Evolutionary conservation across 2,329 filamentous ascomycete species (phyloP).

Genomic region (Pseudogymnoascus sp.): DNA sequence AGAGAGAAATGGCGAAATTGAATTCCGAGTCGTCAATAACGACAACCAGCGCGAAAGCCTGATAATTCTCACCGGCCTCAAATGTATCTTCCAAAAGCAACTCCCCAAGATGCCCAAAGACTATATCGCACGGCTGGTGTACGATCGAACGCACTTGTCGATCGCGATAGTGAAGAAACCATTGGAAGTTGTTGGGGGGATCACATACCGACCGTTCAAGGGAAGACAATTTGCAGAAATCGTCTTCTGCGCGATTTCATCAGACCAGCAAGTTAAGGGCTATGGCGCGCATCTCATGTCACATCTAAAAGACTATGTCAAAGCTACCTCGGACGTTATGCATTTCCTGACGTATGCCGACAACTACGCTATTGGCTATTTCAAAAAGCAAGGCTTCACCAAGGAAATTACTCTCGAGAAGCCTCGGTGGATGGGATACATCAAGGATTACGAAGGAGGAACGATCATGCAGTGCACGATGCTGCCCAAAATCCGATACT

Average conservation of each 20-base stretch:
- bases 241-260: slow-evolving; percentile 95
- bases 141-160: slow-evolving; percentile 90
- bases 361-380: slow-evolving; percentile 98
- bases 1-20: slow-evolving; percentile 88
- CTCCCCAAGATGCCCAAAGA: slow-evolving; percentile 99
- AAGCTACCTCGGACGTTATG: slow-evolving; percentile 93
- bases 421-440: slow-evolving; percentile 97
- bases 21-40: slow-evolving; percentile 97
- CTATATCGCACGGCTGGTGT: slow-evolving; percentile 94
- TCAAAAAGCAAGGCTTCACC: slow-evolving; percentile 98
- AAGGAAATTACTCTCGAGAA: slow-evolving; percentile 94
- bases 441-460: slow-evolving; percentile 98
- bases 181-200: slow-evolving; percentile 89
- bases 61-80: slow-evolving; percentile 90
- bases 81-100: slow-evolving; percentile 98
- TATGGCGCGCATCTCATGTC: slow-evolving; percentile 98
- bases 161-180: slow-evolving; percentile 98
- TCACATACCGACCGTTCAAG: slow-evolving; percentile 93
- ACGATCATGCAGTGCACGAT: slow-evolving; percentile 99
- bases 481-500: slow-evolving; percentile 88
- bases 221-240: slow-evolving; percentile 92
- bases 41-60: slow-evolving; percentile 80
- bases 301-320: slow-evolving; percentile 96
- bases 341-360: slow-evolving; percentile 98
- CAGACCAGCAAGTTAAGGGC: slow-evolving; percentile 96